Evolutionary conservation across 306 rosid species (phyloP).

Genomic region (Sesbania bispinosa): DNA sequence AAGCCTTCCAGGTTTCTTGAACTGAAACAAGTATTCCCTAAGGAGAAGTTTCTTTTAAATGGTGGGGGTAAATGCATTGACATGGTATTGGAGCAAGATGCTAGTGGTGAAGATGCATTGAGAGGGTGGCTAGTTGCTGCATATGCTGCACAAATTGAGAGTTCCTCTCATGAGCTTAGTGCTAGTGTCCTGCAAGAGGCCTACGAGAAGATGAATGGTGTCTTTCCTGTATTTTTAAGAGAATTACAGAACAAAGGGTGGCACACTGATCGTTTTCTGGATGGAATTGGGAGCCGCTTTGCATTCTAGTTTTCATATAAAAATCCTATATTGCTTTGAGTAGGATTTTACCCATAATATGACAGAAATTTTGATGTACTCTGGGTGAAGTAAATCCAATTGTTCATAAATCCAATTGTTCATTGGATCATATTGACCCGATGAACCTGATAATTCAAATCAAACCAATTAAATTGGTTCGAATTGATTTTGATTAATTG

Average conservation of each 20-base stretch:
- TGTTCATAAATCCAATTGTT: too few species aligned
- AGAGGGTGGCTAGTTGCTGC: constrained; percentile 98
- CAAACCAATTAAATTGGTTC: too few species aligned
- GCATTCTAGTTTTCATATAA: constrained; percentile 29
- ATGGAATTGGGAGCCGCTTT: constrained; percentile 80
- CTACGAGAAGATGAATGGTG: constrained; percentile 65
- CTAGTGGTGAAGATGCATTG: constrained; percentile 87
- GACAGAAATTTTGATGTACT: neutral
- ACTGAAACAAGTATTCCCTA: constrained; percentile 52
- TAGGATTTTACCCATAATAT: constrained; percentile 17
- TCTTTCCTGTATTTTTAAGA: constrained; percentile 54
- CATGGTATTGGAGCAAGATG: constrained; percentile 78
- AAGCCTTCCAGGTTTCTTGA: constrained; percentile 73
- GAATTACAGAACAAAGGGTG: constrained; percentile 82
- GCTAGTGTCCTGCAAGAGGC: constrained; percentile 51
- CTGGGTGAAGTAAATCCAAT: neutral
- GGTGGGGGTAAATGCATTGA: constrained; percentile 49
- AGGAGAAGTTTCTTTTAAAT: constrained; percentile 74
- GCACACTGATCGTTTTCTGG: constrained; percentile 94
- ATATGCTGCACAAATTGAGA: constrained; percentile 47
- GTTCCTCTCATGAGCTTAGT: constrained; percentile 41
- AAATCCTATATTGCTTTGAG: neutral
- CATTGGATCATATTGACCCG: too few species aligned
- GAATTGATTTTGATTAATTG: too few species aligned
- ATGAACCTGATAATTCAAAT: too few species aligned